Conservation (phyloP, 768 basidiomycete genomes). For the Rhodocollybia butyracea region DNA sequence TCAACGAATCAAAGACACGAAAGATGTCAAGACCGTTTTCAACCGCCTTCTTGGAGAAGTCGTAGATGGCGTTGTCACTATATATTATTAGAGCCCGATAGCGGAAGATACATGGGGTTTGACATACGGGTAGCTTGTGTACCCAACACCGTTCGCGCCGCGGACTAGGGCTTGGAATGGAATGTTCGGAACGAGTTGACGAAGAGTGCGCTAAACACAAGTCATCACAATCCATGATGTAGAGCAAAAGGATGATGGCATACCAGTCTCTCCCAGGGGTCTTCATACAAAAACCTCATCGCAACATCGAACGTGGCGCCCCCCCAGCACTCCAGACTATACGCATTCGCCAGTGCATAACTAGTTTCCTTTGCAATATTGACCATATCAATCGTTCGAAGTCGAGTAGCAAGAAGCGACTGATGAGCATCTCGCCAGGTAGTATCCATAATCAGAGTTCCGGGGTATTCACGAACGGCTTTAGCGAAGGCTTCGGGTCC, state of each 20-base stretch:
- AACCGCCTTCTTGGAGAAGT: constrained; percentile 99
- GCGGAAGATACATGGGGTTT: not conserved
- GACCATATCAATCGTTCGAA: constrained; percentile 95
- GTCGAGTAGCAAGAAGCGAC: constrained; percentile 92
- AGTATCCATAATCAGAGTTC: constrained; percentile 95
- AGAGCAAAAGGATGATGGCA: constrained; percentile 18
- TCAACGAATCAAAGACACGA: constrained; percentile 98
- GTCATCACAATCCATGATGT: not conserved
- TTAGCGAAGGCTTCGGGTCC: constrained; percentile 98
- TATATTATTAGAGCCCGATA: constrained; percentile 12
- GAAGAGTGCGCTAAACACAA: constrained; percentile 68
- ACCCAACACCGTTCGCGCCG: constrained; percentile 98
- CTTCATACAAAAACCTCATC: constrained; percentile 99
- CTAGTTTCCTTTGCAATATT: constrained; percentile 99
- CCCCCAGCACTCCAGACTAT: constrained; percentile 98
- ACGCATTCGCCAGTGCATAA: constrained; percentile 92
- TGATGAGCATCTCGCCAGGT: constrained; percentile 99
- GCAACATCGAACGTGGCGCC: constrained; percentile 99
- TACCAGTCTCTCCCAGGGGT: constrained; percentile 98
- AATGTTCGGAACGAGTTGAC: constrained; percentile 97
- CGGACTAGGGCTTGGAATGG: constrained; percentile 98
- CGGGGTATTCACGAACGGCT: constrained; percentile 94
- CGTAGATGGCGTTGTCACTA: constrained; percentile 98
- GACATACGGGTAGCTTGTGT: constrained; percentile 93
- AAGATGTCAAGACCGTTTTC: constrained; percentile 99